A percentile compares a stretch with the other conserved stretches of the same genome.
phyloP scores from a whole-genome alignment of 257 asterid species.

The Thymus quinquecostatus region DNA sequence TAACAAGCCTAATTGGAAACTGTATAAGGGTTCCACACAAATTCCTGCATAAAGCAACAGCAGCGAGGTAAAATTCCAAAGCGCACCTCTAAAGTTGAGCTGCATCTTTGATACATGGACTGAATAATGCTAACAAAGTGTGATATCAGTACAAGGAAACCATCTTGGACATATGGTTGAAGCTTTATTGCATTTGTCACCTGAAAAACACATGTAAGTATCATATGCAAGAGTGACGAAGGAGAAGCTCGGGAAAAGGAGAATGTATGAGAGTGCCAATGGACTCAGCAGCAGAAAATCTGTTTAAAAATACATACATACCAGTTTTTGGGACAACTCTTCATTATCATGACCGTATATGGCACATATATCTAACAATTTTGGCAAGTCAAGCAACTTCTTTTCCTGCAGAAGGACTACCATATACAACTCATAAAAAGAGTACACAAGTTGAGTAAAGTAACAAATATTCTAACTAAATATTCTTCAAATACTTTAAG shows the following conservation, averaged over 20 bases:
- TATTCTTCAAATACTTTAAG: constrained; percentile 20
- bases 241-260: constrained; percentile 15
- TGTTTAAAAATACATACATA: constrained; percentile 31
- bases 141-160: constrained; percentile 54
- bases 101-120: constrained; percentile 85
- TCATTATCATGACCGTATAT: constrained; percentile 89
- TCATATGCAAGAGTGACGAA: constrained; percentile 26
- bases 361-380: constrained; percentile 84
- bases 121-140: constrained; percentile 68
- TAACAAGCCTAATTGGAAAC: constrained; percentile 17
- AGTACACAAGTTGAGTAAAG: constrained; percentile 16
- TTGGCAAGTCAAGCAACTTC: constrained; percentile 87
- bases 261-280: constrained; percentile 18
- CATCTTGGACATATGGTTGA: constrained; percentile 72
- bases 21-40: not conserved
- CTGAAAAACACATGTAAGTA: constrained; percentile 44
- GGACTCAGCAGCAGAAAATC: constrained; percentile 18
- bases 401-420: constrained; percentile 95
- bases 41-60: constrained; percentile 11
- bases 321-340: constrained; percentile 80
- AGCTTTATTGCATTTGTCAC: constrained; percentile 78
- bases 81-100: constrained; percentile 75
- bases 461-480: constrained; percentile 20
- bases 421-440: constrained; percentile 53
- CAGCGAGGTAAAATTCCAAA: constrained; percentile 13